phyloP scores from a whole-genome alignment of 2,329 filamentous ascomycete species.

The Pleoardoris graminearum region DNA sequence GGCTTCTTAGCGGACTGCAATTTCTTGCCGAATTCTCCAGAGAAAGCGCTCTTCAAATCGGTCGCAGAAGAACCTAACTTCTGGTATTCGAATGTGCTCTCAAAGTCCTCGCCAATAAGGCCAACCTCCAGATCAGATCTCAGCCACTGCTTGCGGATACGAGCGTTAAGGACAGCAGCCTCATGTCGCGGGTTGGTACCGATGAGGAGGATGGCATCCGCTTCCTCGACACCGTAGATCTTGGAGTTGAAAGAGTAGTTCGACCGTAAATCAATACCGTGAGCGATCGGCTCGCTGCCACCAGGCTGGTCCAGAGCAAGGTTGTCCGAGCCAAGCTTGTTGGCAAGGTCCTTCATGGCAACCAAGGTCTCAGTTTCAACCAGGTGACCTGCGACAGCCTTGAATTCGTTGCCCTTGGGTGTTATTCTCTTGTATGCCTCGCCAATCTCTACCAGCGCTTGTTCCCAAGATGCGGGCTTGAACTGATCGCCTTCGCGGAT shows the following conservation, averaged over 20 bases:
- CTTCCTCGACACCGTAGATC: conserved; percentile 91
- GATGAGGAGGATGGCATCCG: conserved; percentile 87
- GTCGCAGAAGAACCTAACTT: conserved; percentile 80
- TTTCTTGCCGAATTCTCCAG: conserved; percentile 90
- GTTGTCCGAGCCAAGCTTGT: conserved; percentile 95
- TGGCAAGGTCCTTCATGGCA: conserved; percentile 95
- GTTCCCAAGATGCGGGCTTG: conserved; percentile 91
- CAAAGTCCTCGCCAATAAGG: conserved; percentile 85
- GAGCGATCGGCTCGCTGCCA: conserved; percentile 80
- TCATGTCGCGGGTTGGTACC: conserved; percentile 96
- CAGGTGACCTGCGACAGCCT: conserved; percentile 87
- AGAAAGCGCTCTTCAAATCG: conserved; percentile 81
- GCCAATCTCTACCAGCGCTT: conserved; percentile 85
- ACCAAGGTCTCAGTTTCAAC: conserved; percentile 92
- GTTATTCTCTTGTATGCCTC: conserved; percentile 77
- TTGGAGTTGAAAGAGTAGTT: conserved; percentile 98
- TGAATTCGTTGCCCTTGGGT: conserved; percentile 92
- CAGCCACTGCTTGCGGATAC: conserved; percentile 97
- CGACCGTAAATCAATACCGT: conserved; percentile 89
- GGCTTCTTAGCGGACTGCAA: conserved; percentile 83
- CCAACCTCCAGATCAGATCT: conserved; percentile 92
- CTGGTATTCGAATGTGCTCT: conserved; percentile 94
- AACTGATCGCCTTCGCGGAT: conserved; percentile 89
- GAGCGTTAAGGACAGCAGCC: conserved; percentile 91
- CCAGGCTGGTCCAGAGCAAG: conserved; percentile 87